These are phyloP conservation scores for Rhodosporidiobolus sp. DNA, from an alignment of 768 basidiomycete genomes.

Conservation along the genomic window DNA sequence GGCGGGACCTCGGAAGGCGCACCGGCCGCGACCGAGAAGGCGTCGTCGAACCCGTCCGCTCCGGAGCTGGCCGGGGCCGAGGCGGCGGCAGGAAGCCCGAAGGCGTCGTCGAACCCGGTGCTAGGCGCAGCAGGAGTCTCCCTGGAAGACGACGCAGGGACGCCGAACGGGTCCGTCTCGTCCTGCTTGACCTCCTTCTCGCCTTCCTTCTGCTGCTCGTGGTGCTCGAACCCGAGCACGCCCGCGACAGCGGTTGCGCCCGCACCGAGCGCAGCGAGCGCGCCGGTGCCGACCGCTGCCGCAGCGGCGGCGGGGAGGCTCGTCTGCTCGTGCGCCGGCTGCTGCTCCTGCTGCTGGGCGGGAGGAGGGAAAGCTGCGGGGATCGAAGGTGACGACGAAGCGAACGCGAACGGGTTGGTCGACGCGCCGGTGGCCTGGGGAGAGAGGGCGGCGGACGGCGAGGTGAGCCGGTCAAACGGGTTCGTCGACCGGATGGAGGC, in stretches of 20 bases:
- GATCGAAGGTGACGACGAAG: background rate
- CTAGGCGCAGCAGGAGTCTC: constrained; percentile 28
- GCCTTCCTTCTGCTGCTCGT: constrained; percentile 58
- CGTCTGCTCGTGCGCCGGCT: background rate
- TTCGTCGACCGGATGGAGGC: constrained; percentile 29
- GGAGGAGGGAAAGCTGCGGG: background rate
- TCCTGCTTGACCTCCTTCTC: constrained; percentile 56
- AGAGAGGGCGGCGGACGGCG: constrained; percentile 6
- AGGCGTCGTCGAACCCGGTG: constrained; percentile 41
- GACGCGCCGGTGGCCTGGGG: constrained; percentile 4
- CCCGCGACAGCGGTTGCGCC: constrained; percentile 1
- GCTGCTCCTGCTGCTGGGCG: background rate
- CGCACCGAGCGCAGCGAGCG: constrained; percentile 27
- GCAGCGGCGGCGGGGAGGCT: constrained; percentile 29
- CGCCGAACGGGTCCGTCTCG: constrained; percentile 34
- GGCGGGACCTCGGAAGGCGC: no score
- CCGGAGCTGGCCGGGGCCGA: constrained; percentile 4
- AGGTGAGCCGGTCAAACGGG: constrained; percentile 41
- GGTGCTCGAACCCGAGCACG: constrained; percentile 7
- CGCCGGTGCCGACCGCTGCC: constrained; percentile 29
- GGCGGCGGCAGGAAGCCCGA: no score
- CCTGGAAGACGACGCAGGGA: constrained; percentile 42
- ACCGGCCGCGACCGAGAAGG: constrained; percentile 11
- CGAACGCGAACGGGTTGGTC: constrained; percentile 26
- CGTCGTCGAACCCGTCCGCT: constrained; percentile 46